These are phyloP conservation scores for Aphanomyces astaci DNA, from an alignment of 352 stramenopile genomes.

Conservation along the genomic window DNA sequence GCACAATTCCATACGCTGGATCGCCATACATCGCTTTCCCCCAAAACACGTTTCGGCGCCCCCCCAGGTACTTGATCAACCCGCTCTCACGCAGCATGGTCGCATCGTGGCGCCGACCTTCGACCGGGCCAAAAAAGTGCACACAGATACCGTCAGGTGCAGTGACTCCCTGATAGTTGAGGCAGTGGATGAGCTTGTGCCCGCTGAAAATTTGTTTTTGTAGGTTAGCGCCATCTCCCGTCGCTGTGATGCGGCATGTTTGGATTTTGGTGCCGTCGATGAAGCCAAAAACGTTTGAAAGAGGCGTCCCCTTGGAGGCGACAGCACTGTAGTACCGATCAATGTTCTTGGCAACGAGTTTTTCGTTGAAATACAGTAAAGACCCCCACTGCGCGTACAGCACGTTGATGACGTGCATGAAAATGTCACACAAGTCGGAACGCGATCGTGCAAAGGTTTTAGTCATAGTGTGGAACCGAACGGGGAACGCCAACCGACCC, in stretches of 20 bases:
- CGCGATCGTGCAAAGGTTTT: conserved; percentile 19
- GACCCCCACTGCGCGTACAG: conserved; percentile 17
- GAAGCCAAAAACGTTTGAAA: conserved; percentile 17
- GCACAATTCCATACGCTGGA: neutral
- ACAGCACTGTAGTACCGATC: neutral
- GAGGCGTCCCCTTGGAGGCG: neutral
- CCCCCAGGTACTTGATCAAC: no score
- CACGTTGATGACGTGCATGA: conserved; percentile 15
- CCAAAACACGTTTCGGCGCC: no score
- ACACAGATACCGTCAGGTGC: no score
- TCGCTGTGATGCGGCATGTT: neutral
- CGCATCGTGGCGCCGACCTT: no score
- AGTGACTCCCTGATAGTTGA: no score
- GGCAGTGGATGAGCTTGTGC: no score
- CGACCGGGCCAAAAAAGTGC: no score
- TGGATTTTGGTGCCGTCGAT: conserved; percentile 24
- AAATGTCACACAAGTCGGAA: neutral
- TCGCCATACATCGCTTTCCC: no score
- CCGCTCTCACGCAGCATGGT: no score
- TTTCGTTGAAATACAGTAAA: conserved; percentile 11
- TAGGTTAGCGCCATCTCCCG: neutral
- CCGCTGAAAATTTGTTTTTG: no score
- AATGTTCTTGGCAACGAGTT: neutral
- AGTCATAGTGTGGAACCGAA: conserved; percentile 7
- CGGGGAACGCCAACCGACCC: conserved; percentile 1